These are phyloP conservation scores for Nelumbo lutea DNA, from an alignment of 164 flowering plant genomes.

Conservation along the genomic window DNA sequence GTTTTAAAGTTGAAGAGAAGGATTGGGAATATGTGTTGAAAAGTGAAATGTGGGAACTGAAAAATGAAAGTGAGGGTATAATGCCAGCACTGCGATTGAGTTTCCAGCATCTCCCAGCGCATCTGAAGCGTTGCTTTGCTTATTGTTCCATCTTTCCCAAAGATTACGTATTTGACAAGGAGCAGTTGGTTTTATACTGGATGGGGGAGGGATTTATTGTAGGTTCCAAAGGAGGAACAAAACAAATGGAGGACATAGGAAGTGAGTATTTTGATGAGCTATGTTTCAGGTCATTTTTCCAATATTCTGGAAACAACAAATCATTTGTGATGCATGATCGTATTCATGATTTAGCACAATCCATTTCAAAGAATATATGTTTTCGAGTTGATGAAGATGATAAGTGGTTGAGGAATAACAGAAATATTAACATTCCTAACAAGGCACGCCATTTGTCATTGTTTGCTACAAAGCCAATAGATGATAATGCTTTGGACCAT, in stretches of 20 bases:
- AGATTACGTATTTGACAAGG: not conserved
- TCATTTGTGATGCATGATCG: not conserved
- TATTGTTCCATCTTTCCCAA: constrained; percentile 1
- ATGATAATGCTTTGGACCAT: too few species aligned
- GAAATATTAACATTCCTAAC: too few species aligned
- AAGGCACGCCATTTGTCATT: too few species aligned
- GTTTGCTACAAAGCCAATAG: too few species aligned
- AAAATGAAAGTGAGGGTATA: not conserved
- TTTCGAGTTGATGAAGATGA: too few species aligned
- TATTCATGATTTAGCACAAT: not conserved
- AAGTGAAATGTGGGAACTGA: not conserved
- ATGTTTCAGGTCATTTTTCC: not conserved
- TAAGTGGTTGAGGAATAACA: too few species aligned
- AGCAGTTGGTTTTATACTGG: not conserved
- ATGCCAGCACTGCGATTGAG: constrained; percentile 2
- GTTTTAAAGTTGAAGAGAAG: not conserved
- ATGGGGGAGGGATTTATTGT: too few species aligned
- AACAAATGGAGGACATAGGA: not conserved
- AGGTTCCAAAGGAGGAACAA: not conserved
- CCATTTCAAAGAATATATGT: too few species aligned
- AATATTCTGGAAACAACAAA: not conserved
- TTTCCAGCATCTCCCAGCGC: not conserved
- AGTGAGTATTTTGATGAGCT: not conserved
- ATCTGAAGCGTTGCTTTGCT: too few species aligned
- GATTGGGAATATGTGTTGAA: constrained; percentile 8